Conservation (phyloP, 345 rosid genomes). For the Arabis hirsuta region DNA sequence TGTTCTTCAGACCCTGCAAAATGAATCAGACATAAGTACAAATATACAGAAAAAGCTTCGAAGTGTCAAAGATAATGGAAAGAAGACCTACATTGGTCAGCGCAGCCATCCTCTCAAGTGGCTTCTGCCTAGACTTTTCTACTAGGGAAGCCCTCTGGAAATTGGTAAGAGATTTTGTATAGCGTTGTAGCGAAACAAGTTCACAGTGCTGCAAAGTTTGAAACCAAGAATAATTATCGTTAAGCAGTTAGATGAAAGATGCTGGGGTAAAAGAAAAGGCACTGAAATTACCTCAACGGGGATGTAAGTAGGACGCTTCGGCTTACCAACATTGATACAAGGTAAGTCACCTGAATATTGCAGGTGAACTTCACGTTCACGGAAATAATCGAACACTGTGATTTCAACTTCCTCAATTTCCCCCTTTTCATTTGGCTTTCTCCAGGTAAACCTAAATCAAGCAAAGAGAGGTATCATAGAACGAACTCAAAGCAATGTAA, state of each 20-base stretch:
- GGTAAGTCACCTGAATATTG: conserved; percentile 72
- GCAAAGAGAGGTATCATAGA: not conserved
- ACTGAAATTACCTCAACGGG: conserved; percentile 68
- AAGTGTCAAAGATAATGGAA: not conserved
- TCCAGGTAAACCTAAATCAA: conserved; percentile 66
- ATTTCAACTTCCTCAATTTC: conserved; percentile 55
- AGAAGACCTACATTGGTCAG: conserved; percentile 60
- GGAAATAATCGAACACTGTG: conserved; percentile 74
- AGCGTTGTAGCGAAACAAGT: conserved; percentile 83
- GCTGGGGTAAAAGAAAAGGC: not conserved
- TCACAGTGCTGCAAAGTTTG: conserved; percentile 61
- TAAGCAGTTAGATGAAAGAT: not conserved
- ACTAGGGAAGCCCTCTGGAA: conserved; percentile 81
- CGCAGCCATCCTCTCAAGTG: conserved; percentile 79
- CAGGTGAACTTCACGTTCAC: conserved; percentile 54
- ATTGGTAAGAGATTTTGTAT: conserved; percentile 74
- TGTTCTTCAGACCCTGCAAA: conserved; percentile 64
- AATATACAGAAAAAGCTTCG: not conserved
- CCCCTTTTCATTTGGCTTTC: conserved; percentile 49
- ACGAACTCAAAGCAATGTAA: not conserved
- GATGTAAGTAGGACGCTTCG: conserved; percentile 79
- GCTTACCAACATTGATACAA: conserved; percentile 92
- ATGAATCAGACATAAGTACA: conserved; percentile 12
- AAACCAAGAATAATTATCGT: conserved; percentile 6
- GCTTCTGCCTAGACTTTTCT: conserved; percentile 95